A percentile compares a stretch with the other conserved stretches of the same genome.
These are phyloP conservation scores for Ramalina intermedia DNA, from an alignment of 495 filamentous ascomycete genomes.

Conservation along the genomic window DNA sequence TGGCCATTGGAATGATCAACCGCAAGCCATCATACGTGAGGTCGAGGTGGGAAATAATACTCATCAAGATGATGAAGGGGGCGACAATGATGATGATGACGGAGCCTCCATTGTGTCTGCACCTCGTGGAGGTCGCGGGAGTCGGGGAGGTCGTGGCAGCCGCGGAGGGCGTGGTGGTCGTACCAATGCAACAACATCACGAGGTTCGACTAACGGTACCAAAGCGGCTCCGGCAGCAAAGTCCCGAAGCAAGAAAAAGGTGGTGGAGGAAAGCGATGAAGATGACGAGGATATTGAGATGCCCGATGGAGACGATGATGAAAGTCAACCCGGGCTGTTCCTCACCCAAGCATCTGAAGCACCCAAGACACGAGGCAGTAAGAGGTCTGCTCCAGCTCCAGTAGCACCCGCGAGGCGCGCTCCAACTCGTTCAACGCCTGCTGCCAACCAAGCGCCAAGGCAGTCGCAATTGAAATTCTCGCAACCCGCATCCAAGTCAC, in stretches of 20 bases:
- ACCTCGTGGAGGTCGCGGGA: conserved; percentile 29
- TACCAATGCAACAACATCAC: conserved; percentile 26
- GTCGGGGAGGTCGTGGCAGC: conserved; percentile 26
- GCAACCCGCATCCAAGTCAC: conserved; percentile 33
- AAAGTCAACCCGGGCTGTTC: conserved; percentile 40
- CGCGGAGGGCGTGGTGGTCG: conserved; percentile 25
- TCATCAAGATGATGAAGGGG: conserved; percentile 32
- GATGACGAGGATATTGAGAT: conserved; percentile 52
- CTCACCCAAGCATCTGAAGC: conserved; percentile 38
- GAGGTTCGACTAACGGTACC: conserved; percentile 25
- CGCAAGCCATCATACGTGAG: conserved; percentile 47
- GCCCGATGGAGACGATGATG: conserved; percentile 47
- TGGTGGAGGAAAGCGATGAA: conserved; percentile 45
- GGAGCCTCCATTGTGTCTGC: conserved; percentile 20
- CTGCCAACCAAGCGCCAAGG: conserved; percentile 21
- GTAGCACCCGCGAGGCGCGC: conserved; percentile 24
- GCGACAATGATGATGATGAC: conserved; percentile 28
- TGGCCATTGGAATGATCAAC: conserved; percentile 59
- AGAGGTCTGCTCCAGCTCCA: conserved; percentile 23
- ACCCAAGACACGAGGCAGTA: conserved; percentile 25
- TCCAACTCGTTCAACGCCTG: conserved; percentile 22
- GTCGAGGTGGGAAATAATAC: too few relatives aligned
- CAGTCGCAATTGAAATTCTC: conserved; percentile 67
- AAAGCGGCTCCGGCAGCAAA: conserved; percentile 26
- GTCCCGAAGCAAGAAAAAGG: conserved; percentile 32